A percentile compares a stretch with the other conserved stretches of the same genome.
Conservation (phyloP, 108 stramenopile species). For the Hondaea fermentalgiana region DNA sequence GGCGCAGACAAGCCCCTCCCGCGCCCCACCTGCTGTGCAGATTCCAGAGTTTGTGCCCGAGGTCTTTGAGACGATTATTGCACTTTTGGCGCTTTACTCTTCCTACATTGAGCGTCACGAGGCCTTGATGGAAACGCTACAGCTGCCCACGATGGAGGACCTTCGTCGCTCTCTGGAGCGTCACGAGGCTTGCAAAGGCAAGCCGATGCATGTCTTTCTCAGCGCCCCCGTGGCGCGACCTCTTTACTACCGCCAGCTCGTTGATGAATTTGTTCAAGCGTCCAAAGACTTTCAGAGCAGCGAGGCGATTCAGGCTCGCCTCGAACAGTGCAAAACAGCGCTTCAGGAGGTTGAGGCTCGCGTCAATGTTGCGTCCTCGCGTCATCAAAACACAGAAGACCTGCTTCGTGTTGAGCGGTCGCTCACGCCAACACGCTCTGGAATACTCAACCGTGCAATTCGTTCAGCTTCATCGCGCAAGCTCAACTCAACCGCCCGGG, state of each 20-base stretch:
- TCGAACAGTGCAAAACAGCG: not conserved
- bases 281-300: not conserved
- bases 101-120: not conserved
- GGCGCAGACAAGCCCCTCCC: not conserved
- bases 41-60: not conserved
- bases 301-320: not conserved
- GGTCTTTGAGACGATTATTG: not conserved
- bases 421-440: not conserved
- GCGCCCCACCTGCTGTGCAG: not conserved
- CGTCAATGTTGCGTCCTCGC: not conserved
- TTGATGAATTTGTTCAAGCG: not conserved
- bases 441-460: no score
- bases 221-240: not conserved
- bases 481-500: no score
- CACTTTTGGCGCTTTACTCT: not conserved
- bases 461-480: no score
- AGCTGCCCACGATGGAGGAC: not conserved
- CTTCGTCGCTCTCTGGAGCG: not conserved
- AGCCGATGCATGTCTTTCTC: not conserved
- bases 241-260: not conserved
- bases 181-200: not conserved
- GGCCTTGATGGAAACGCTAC: not conserved
- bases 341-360: not conserved
- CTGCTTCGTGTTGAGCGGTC: not conserved
- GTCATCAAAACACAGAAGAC: not conserved